Conservation (phyloP, 2,329 filamentous ascomycete genomes). For the Elsinoe arachidis region DNA sequence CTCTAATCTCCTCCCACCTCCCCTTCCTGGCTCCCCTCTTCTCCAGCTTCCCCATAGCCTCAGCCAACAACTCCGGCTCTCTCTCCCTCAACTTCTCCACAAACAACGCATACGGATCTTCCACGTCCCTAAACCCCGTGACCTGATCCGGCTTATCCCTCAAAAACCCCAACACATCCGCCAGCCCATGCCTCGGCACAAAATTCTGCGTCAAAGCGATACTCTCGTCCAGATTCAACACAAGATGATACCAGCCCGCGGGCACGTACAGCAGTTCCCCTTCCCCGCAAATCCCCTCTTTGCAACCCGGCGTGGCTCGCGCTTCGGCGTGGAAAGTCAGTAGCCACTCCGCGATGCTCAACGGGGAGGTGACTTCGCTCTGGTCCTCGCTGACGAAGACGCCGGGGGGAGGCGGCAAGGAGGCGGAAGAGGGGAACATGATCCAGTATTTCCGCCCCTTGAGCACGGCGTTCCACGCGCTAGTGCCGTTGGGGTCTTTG, state of each 20-base stretch:
- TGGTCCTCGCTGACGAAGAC: conserved; percentile 84
- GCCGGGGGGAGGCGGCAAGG: conserved; percentile 63
- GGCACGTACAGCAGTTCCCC: conserved; percentile 91
- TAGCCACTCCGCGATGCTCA: conserved; percentile 96
- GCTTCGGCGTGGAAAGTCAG: conserved; percentile 82
- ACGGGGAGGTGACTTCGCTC: conserved; percentile 84
- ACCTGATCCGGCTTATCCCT: conserved; percentile 76
- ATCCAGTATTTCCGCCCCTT: conserved; percentile 95
- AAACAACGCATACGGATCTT: conserved; percentile 68
- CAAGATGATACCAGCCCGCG: conserved; percentile 93
- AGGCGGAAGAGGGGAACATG: conserved; percentile 73
- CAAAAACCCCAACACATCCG: conserved; percentile 70
- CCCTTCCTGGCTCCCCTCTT: conserved; percentile 58
- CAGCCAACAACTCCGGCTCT: conserved; percentile 59
- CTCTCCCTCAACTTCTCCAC: conserved; percentile 54
- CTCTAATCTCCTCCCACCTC: conserved; percentile 76
- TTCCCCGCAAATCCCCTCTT: conserved; percentile 73
- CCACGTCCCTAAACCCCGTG: conserved; percentile 70
- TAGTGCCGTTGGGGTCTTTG: conserved; percentile 64
- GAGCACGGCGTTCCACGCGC: conserved; percentile 90
- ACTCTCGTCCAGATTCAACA: conserved; percentile 76
- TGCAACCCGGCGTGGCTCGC: conserved; percentile 62
- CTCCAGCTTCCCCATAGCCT: conserved; percentile 57
- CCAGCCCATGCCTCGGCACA: conserved; percentile 65
- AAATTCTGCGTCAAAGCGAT: conserved; percentile 96